Evolutionary conservation across 345 rosid species (phyloP).

Genomic region (Gossypium turneri): DNA sequence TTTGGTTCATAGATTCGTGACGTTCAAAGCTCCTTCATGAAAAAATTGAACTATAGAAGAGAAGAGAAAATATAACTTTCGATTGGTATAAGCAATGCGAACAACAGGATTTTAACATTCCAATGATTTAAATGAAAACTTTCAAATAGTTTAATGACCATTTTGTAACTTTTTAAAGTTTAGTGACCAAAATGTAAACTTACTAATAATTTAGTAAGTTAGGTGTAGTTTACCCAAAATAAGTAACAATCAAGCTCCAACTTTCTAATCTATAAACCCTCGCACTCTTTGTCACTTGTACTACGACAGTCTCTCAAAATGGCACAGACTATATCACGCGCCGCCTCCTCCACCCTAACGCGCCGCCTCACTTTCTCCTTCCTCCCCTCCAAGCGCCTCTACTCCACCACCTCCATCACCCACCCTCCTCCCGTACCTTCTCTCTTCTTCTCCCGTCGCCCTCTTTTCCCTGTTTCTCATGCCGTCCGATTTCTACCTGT

Average conservation of each 20-base stretch:
- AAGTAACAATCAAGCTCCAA: too few relatives aligned
- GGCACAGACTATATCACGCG: constrained; percentile 57
- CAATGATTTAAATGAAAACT: accelerated
- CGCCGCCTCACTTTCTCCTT: constrained; percentile 40
- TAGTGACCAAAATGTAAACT: accelerated
- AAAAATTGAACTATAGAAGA: too few relatives aligned
- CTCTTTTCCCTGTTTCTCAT: constrained; percentile 30
- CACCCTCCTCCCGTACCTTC: constrained; percentile 38
- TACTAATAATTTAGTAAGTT: too few relatives aligned
- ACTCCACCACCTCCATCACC: constrained; percentile 29
- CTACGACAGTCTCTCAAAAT: constrained; percentile 15
- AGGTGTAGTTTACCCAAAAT: too few relatives aligned
- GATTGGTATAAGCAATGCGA: too few relatives aligned
- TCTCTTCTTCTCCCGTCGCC: constrained; percentile 36
- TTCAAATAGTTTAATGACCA: accelerated
- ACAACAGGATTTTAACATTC: accelerated
- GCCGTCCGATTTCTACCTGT: constrained; percentile 23
- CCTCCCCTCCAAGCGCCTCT: constrained; percentile 38
- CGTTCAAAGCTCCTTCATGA: too few relatives aligned
- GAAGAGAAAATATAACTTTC: too few relatives aligned
- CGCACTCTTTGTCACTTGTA: not conserved
- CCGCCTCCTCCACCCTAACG: constrained; percentile 25
- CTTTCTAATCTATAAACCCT: constrained; percentile 4
- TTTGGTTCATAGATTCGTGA: too few relatives aligned
- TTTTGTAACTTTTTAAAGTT: too few relatives aligned